Base-by-base conservation (phyloP, 2,329 filamentous ascomycete species). In the Xylariomycetidae sp. region DNA sequence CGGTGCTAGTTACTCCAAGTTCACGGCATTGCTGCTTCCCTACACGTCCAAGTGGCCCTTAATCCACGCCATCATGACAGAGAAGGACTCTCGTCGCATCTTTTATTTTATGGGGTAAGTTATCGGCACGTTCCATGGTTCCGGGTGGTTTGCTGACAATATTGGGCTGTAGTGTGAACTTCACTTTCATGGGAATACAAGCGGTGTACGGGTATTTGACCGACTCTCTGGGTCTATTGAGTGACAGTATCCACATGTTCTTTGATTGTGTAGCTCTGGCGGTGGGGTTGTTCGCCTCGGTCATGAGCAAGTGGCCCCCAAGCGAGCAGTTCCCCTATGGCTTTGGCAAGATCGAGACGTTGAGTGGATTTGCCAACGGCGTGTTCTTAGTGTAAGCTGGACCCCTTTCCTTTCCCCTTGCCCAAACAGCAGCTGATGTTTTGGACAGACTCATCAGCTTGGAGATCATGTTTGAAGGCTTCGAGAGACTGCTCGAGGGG, bases 221-320 rank as follows among this genome's bases (percentile, higher is more conserved):
- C 4, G 89, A 94, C 47, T 98, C 92, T 0, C 67, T 98, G 5
- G 92, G 92, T 3, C 71, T 98, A n/a, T 75, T 98, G 13, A 95
- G 88, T 47, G 92, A 98, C 60, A 96, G 89, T 52, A 92, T 98
- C 43, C 92, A 98, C 63, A 98, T 98, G 92, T 90, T 98, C 53
- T 96, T 98, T 50, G 92, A 98, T 61, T 98, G 92, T 48, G 79
- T 95, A 22, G 92, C 90, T 14, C 72, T 98, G 18, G 77, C 85
- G 2, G 88, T 98, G 22, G 92, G 92, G 9, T 69, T 98, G 8
- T 82, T 90, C 48, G 92, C 92, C 18, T 83, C 90, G 2, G 88
- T 98, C 5, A 86, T 95, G 68, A 92, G 86, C 61, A 96, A 96
- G 61, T 95, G 92, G 89, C 88, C 89, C 1, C 84, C 88, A 1